Conservation (phyloP, 768 basidiomycete genomes). For the Suillus subaureus region DNA sequence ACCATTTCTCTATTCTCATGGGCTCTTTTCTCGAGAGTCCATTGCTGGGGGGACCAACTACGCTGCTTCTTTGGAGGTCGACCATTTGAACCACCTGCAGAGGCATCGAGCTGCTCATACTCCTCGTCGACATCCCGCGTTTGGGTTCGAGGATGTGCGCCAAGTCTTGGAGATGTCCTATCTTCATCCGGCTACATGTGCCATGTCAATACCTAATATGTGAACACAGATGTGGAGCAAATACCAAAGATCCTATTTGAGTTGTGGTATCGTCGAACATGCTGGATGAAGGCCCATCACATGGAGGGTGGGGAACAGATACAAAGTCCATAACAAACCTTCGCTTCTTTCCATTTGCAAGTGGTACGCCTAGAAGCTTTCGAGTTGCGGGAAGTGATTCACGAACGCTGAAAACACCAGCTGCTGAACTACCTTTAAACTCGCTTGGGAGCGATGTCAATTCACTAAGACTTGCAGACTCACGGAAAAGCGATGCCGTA, state of each 20-base stretch:
- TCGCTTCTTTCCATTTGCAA: background rate
- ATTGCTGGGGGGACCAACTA: background rate
- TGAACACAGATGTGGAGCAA: background rate
- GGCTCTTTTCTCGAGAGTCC: background rate
- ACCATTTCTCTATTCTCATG: background rate
- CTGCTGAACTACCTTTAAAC: background rate
- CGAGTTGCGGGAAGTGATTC: background rate
- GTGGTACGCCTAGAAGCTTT: background rate
- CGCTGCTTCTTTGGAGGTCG: slow-evolving; percentile 2
- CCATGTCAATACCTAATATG: background rate
- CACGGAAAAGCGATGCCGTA: background rate
- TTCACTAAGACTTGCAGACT: slow-evolving; percentile 23
- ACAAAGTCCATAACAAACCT: slow-evolving; percentile 3
- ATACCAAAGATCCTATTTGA: background rate
- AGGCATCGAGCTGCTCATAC: background rate
- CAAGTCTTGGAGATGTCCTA: background rate
- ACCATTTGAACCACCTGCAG: background rate
- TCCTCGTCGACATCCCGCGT: background rate
- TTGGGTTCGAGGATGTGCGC: background rate
- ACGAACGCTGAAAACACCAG: background rate
- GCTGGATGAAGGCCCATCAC: background rate
- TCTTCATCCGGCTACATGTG: background rate
- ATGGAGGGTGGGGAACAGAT: background rate
- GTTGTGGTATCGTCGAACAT: background rate
- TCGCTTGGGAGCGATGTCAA: slow-evolving; percentile 34